Evolutionary conservation across 306 rosid genomes (phyloP).

Genomic region (Citrullus colocynthis): DNA sequence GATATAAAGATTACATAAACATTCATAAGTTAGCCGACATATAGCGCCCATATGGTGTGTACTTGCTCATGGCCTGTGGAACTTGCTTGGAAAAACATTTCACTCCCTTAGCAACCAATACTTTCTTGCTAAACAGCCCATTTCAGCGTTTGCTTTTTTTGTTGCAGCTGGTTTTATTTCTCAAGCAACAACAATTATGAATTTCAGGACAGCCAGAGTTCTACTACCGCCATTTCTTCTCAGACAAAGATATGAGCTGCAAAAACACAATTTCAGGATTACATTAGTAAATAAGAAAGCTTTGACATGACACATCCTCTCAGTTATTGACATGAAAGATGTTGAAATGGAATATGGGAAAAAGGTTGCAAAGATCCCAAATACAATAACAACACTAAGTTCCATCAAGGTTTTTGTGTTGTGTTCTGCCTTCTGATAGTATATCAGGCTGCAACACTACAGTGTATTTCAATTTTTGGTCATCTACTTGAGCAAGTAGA

Average conservation of each 20-base stretch:
- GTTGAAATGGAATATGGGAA: not conserved
- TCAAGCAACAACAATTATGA: not conserved
- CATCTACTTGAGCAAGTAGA: not conserved
- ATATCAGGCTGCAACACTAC: too few relatives aligned
- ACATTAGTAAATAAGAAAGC: not conserved
- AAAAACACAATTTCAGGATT: slow-evolving; percentile 20
- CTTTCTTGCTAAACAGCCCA: not conserved
- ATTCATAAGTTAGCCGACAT: slow-evolving; percentile 1
- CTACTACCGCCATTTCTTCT: slow-evolving; percentile 56
- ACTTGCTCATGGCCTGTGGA: not conserved
- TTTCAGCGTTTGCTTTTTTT: not conserved
- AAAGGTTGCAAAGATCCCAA: not conserved
- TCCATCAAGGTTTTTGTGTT: not conserved
- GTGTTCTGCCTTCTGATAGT: not conserved
- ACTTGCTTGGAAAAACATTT: not conserved
- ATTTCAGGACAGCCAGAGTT: not conserved
- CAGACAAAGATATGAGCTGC: slow-evolving; percentile 75
- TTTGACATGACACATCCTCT: not conserved
- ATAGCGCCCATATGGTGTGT: not conserved
- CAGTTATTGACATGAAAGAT: not conserved
- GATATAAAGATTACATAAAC: slow-evolving; percentile 6
- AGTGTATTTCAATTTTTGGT: not conserved
- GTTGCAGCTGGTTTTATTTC: slow-evolving; percentile 5
- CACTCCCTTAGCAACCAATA: not conserved
- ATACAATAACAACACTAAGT: not conserved